These are phyloP conservation scores for Flagelloscypha sp. DNA, from an alignment of 768 basidiomycete species.

Conservation along the genomic window DNA sequence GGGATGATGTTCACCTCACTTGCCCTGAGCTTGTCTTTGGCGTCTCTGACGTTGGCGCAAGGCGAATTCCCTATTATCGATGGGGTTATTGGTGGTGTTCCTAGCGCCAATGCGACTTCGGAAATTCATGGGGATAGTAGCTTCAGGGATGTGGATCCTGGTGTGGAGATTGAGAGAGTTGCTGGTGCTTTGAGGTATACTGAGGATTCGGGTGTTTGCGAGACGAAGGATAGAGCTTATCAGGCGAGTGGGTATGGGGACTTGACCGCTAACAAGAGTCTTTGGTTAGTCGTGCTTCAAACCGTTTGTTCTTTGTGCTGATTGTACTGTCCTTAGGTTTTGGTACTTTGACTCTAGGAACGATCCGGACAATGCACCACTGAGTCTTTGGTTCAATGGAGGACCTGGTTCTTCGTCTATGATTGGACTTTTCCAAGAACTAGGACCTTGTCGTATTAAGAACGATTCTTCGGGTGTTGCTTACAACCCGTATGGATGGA, in stretches of 20 bases:
- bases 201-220: constrained; percentile 58
- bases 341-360: constrained; percentile 65
- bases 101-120: constrained; percentile 11
- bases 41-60: no score
- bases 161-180: constrained; percentile 1
- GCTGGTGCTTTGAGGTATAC: constrained; percentile 46
- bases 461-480: constrained; percentile 43
- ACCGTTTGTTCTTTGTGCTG: neutral
- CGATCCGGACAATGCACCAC: constrained; percentile 51
- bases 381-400: constrained; percentile 63
- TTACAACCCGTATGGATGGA: constrained; percentile 51
- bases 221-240: constrained; percentile 53
- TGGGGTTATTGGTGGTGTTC: constrained; percentile 44
- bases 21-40: no score
- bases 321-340: constrained; percentile 33
- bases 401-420: constrained; percentile 51
- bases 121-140: constrained; percentile 18
- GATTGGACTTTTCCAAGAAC: constrained; percentile 66
- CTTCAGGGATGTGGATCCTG: no score
- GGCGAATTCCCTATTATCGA: constrained; percentile 41
- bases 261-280: constrained; percentile 44
- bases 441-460: constrained; percentile 63
- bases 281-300: constrained; percentile 33
- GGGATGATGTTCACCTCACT: no score
- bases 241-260: constrained; percentile 62